Evolutionary conservation across 2,329 filamentous ascomycete species (phyloP).

Genomic region (Penicillium sp.): DNA sequence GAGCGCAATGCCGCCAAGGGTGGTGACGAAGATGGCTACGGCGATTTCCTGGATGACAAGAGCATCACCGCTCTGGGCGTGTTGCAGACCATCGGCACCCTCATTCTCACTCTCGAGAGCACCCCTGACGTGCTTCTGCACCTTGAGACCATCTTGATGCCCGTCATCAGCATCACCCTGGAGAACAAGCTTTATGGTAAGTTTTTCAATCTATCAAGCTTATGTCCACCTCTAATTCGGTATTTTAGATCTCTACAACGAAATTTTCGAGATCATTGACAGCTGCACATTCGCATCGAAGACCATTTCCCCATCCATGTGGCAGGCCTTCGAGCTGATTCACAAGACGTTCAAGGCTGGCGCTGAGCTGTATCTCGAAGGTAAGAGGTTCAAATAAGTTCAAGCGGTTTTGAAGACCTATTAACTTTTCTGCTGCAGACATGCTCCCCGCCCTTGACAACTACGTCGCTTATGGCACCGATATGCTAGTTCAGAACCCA

Average conservation of each 20-base stretch:
- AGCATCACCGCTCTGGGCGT: conserved; percentile 95
- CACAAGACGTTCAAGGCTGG: conserved; percentile 95
- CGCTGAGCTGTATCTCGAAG: conserved; percentile 87
- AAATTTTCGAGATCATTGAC: conserved; percentile 97
- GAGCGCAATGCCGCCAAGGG: conserved; percentile 72
- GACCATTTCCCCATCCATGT: conserved; percentile 91
- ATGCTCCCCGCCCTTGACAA: conserved; percentile 98
- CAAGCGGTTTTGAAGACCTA: background rate
- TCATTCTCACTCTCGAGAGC: conserved; percentile 93
- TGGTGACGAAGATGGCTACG: conserved; percentile 68
- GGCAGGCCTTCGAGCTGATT: conserved; percentile 94
- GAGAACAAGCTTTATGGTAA: conserved; percentile 88
- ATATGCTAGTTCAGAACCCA: conserved; percentile 70
- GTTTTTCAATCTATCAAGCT: conserved; percentile 37
- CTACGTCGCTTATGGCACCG: conserved; percentile 85
- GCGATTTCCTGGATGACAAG: conserved; percentile 94
- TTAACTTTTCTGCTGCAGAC: conserved; percentile 42
- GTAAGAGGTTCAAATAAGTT: conserved; percentile 13
- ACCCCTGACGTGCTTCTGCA: conserved; percentile 90
- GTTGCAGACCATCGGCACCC: conserved; percentile 89
- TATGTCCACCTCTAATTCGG: conserved; percentile 23
- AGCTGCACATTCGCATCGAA: conserved; percentile 98
- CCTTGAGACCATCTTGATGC: conserved; percentile 92
- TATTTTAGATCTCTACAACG: conserved; percentile 68
- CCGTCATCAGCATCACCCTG: conserved; percentile 87